phyloP scores from a whole-genome alignment of 768 basidiomycete species.

The Hygrocybe punicea region DNA sequence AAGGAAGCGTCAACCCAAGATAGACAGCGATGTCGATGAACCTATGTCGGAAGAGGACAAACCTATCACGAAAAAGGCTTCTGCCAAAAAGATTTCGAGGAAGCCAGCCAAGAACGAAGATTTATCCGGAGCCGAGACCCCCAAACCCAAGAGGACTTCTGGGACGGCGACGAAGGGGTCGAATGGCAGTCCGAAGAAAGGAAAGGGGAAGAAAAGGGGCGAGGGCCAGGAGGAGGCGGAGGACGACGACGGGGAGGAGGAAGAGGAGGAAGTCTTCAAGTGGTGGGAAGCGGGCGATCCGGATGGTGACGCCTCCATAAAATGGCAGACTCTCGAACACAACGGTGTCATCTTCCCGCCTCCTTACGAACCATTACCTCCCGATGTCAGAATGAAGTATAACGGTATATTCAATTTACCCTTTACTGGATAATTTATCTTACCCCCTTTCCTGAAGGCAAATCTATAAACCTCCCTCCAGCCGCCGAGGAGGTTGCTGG shows the following conservation, averaged over 20 bases:
- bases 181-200: slow-evolving; percentile 33
- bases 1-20: slow-evolving; percentile 48
- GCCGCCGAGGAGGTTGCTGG: slow-evolving; percentile 95
- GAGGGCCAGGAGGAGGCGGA: no score
- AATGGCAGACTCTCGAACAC: slow-evolving; percentile 96
- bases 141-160: slow-evolving; percentile 46
- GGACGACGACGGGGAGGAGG: slow-evolving; percentile 47
- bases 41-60: slow-evolving; percentile 39
- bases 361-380: slow-evolving; percentile 83
- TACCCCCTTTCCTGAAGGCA: slow-evolving; percentile 48
- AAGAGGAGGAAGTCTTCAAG: slow-evolving; percentile 68
- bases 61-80: slow-evolving; percentile 41
- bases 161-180: slow-evolving; percentile 44
- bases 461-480: slow-evolving; percentile 70
- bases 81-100: slow-evolving; percentile 44
- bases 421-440: slow-evolving; percentile 2
- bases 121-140: slow-evolving; percentile 40
- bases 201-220: slow-evolving; percentile 49
- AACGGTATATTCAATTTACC: slow-evolving; percentile 53
- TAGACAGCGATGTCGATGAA: slow-evolving; percentile 49
- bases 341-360: slow-evolving; percentile 94
- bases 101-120: slow-evolving; percentile 54
- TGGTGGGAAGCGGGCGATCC: slow-evolving; percentile 81
- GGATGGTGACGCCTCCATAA: slow-evolving; percentile 71
- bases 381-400: slow-evolving; percentile 89